Conservation (phyloP, 176 grass and related monocot species). For the Stipa capillata region DNA sequence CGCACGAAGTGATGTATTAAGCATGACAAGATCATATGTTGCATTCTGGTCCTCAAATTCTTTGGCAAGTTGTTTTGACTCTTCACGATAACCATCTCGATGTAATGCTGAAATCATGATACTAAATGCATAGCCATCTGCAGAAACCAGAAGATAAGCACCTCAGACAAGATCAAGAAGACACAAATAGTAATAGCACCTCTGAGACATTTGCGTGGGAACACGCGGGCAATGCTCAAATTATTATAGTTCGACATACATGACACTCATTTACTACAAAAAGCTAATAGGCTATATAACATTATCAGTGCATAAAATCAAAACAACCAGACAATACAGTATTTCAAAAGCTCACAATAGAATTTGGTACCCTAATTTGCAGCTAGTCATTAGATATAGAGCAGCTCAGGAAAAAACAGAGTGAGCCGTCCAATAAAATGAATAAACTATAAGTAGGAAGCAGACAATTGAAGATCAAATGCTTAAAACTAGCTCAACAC, state of each 20-base stretch:
- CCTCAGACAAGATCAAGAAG: background rate
- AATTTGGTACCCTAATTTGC: background rate
- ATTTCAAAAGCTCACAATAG: background rate
- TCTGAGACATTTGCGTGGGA: background rate
- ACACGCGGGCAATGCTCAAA: background rate
- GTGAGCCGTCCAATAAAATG: background rate
- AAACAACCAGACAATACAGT: background rate
- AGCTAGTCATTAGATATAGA: background rate
- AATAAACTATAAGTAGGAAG: background rate
- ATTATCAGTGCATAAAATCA: background rate
- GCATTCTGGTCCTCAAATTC: conserved; percentile 73
- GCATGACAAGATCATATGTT: conserved; percentile 89
- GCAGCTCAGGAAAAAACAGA: background rate
- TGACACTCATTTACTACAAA: background rate
- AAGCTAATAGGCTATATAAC: background rate
- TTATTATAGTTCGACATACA: background rate
- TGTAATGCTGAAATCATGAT: conserved; percentile 96
- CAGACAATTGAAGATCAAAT: conserved; percentile 4
- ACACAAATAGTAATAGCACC: background rate
- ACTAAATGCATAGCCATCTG: conserved; percentile 95
- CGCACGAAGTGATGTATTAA: conserved; percentile 84
- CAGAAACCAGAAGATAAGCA: conserved; percentile 31
- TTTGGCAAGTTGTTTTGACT: conserved; percentile 83
- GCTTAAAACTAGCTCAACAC: background rate
- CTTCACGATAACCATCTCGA: conserved; percentile 48